Percentiles rank a stretch among this genome's conserved stretches.
Evolutionary conservation across 2,329 filamentous ascomycete species (phyloP).

Genomic region (Alternaria conjuncta): DNA sequence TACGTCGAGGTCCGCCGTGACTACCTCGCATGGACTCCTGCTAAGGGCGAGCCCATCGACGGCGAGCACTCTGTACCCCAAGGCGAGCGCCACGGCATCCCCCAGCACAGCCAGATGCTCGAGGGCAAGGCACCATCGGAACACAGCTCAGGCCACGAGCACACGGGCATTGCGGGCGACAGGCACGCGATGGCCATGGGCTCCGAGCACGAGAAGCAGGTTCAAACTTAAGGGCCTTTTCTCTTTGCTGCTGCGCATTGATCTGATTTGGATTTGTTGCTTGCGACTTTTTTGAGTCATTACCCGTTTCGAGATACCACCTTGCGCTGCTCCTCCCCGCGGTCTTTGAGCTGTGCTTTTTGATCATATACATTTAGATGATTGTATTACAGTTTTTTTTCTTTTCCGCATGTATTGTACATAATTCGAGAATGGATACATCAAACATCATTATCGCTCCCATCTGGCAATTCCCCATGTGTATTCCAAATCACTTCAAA

Average conservation of each 20-base stretch:
- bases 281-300: conserved; percentile 20
- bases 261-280: conserved; percentile 16
- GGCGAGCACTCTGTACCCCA: conserved; percentile 69
- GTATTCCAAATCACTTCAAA: neutral
- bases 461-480: neutral
- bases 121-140: conserved; percentile 61
- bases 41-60: conserved; percentile 68
- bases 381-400: conserved; percentile 3
- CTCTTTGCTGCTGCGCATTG: conserved; percentile 3
- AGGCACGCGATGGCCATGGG: conserved; percentile 58
- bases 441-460: conserved; percentile 2
- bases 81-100: conserved; percentile 71
- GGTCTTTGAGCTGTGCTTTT: conserved; percentile 28
- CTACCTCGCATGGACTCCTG: conserved; percentile 86
- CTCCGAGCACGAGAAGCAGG: conserved; percentile 49
- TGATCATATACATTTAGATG: conserved; percentile 8
- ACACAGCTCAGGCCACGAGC: conserved; percentile 49
- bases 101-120: conserved; percentile 71
- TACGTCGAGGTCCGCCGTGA: conserved; percentile 89
- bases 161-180: conserved; percentile 59
- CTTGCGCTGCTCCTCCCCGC: conserved; percentile 15
- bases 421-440: conserved; percentile 16
- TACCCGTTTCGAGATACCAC: conserved; percentile 43
- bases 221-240: conserved; percentile 9
- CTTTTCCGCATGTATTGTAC: conserved; percentile 14